A percentile compares a stretch with the other conserved stretches of the same genome.
These are phyloP conservation scores for Lactifluus subvellereus DNA, from an alignment of 768 basidiomycete genomes.

Conservation along the genomic window DNA sequence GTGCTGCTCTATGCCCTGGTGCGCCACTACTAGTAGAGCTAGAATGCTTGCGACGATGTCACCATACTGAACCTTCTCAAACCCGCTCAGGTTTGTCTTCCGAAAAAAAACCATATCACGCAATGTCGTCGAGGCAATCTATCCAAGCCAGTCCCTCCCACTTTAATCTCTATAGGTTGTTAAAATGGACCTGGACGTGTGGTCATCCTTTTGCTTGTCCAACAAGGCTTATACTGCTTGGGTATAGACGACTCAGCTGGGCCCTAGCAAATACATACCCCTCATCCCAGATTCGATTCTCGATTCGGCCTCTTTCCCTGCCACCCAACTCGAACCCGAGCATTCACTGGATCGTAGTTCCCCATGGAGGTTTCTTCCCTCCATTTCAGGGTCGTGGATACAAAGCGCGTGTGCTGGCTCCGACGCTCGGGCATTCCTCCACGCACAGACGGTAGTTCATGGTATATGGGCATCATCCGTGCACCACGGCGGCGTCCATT, in stretches of 20 bases:
- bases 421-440: conserved; percentile 23
- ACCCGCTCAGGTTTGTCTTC: conserved; percentile 4
- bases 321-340: background rate
- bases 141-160: conserved; percentile 31
- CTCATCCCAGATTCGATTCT: background rate
- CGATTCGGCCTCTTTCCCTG: background rate
- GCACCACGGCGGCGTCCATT: conserved; percentile 26
- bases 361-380: background rate
- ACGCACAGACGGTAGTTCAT: conserved; percentile 29
- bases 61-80: background rate
- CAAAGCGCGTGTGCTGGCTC: background rate
- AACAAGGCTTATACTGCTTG: conserved; percentile 29
- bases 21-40: no score
- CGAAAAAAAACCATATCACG: conserved; percentile 34
- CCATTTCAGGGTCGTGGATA: background rate
- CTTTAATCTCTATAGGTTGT: conserved; percentile 11
- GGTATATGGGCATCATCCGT: conserved; percentile 34
- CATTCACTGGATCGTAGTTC: background rate
- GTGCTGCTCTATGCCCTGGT: no score
- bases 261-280: conserved; percentile 4
- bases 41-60: background rate
- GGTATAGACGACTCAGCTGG: conserved; percentile 1
- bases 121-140: conserved; percentile 33
- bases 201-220: conserved; percentile 32
- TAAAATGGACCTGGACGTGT: no score